These are phyloP conservation scores for Leavenworthia alabamica DNA, from an alignment of 345 rosid species.

Conservation along the genomic window DNA sequence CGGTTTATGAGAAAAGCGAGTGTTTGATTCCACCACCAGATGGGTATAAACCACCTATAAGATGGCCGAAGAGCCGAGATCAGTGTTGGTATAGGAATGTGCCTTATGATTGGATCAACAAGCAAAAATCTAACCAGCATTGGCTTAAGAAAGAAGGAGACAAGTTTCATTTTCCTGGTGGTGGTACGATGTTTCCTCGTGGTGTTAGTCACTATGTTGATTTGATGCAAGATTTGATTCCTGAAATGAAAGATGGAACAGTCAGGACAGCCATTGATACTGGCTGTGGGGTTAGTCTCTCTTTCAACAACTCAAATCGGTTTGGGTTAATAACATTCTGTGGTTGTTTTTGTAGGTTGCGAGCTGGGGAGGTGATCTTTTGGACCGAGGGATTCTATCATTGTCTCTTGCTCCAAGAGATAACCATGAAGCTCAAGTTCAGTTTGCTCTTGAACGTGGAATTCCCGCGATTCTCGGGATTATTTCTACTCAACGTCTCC, in stretches of 20 bases:
- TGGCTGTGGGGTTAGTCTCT: constrained; percentile 85
- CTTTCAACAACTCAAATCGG: neutral
- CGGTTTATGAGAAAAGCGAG: constrained; percentile 64
- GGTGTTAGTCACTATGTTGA: constrained; percentile 94
- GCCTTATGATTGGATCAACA: constrained; percentile 97
- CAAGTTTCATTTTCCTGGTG: constrained; percentile 89
- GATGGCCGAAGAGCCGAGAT: constrained; percentile 91
- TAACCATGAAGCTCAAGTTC: constrained; percentile 99
- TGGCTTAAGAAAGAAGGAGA: constrained; percentile 96
- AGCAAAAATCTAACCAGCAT: constrained; percentile 88
- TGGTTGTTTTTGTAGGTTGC: constrained; percentile 61
- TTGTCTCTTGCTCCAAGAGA: constrained; percentile 98
- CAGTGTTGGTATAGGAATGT: constrained; percentile 98
- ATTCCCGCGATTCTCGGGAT: constrained; percentile 95
- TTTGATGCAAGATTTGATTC: constrained; percentile 83
- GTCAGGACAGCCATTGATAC: constrained; percentile 93
- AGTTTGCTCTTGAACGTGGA: constrained; percentile 95
- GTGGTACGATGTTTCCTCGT: constrained; percentile 95
- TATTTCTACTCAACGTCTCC: constrained; percentile 91
- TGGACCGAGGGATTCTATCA: constrained; percentile 83
- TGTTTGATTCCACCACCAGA: constrained; percentile 95
- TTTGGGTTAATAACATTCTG: neutral
- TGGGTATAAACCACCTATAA: constrained; percentile 86
- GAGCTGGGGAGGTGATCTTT: constrained; percentile 98
- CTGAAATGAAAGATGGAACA: constrained; percentile 85